phyloP scores from a whole-genome alignment of 305 asterid species.

The Solanum hybrid region DNA sequence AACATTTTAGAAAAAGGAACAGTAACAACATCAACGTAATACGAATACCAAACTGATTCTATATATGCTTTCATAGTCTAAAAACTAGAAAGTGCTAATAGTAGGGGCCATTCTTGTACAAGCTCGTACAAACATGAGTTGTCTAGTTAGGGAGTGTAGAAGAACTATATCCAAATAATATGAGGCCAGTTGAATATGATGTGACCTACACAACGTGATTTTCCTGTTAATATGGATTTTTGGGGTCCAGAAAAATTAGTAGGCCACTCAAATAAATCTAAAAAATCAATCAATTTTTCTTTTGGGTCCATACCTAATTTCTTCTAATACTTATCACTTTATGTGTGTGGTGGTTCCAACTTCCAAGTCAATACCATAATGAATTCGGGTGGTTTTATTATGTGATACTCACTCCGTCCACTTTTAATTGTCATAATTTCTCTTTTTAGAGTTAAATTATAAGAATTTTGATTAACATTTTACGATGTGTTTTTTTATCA shows the following conservation, averaged over 20 bases:
- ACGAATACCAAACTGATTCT: neutral
- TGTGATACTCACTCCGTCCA: no score
- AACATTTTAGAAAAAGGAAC: neutral
- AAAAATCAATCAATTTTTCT: neutral
- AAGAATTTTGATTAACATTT: no score
- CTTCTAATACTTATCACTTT: neutral
- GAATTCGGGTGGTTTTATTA: neutral
- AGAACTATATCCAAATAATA: neutral
- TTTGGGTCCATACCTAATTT: neutral
- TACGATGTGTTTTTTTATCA: no score
- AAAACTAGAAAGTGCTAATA: neutral
- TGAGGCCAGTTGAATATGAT: neutral
- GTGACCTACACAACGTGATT: neutral
- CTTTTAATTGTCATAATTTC: no score
- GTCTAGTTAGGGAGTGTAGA: neutral
- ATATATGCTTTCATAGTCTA: neutral
- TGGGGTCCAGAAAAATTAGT: neutral
- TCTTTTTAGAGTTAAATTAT: no score
- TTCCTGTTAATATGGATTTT: neutral
- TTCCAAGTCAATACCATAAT: neutral
- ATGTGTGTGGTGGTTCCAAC: neutral
- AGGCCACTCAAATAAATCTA: neutral
- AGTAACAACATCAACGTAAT: neutral
- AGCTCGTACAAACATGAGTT: neutral
- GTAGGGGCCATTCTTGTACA: neutral